Base-by-base conservation (phyloP, 1,139 yeast species). In the Pichia inconspicua region DNA sequence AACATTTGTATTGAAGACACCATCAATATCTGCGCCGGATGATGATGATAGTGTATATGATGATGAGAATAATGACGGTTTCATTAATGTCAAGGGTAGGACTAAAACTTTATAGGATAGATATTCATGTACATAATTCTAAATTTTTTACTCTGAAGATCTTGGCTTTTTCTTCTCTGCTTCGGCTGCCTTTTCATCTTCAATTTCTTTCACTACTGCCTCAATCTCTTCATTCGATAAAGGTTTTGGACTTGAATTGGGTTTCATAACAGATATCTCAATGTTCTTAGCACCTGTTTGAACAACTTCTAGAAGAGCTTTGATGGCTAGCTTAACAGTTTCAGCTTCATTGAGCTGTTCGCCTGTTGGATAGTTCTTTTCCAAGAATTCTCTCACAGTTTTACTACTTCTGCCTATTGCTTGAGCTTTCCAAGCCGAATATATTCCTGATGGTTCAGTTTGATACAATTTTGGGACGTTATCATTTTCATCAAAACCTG, bases 381-480 rank as follows among this genome's bases (percentile, higher is more conserved):
- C 99, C 66, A 92, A 76, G 60, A 90, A 86, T 66, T 94, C 98
- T 58, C 95, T 82, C 34, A 94, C 97, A 1, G 97, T 92, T 67
- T 92, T 92, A 53, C 95, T 79, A 52, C 95, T 86, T 64, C 96
- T 82, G 49, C 99, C 99, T 64, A 94, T 92, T 25, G 98, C 90
- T 66, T 88, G 94, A 22, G 98, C 97, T 67, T 90, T 88, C 98
- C 98, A 92, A n/a, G 97, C 96, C 48, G 95, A 88, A 65, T 84
- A 92, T 56, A 92, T 94, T 30, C 99, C 99, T 42, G 96, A 85
- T 42, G 98, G 98, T 66, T 92, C 99, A 19, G 98, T 92, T 68
- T 87, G 95, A 69, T 84, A 92, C 59, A 94, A 76, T 65, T 80
- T 81, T 43, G 98, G 97, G 38, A 75, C 77, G 25, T 69, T 70